phyloP scores from a whole-genome alignment of 2,329 filamentous ascomycete genomes.

The Fusarium dlaminii region DNA sequence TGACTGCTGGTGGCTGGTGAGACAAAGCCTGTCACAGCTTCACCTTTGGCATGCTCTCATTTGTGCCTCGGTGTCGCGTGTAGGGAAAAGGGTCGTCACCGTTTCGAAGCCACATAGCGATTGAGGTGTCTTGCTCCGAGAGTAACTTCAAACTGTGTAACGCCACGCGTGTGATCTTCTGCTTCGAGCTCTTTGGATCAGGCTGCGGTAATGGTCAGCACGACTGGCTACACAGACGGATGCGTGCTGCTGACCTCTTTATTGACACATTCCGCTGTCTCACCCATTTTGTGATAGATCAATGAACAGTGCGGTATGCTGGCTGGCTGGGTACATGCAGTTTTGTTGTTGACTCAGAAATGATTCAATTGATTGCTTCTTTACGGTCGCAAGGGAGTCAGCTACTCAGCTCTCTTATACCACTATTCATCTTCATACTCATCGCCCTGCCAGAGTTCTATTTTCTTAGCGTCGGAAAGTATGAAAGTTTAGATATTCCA shows the following conservation, averaged over 20 bases:
- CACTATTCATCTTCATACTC: neutral
- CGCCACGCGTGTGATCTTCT: neutral
- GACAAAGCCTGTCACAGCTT: neutral
- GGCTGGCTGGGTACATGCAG: fast-evolving
- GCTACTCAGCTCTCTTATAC: neutral
- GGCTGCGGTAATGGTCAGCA: neutral
- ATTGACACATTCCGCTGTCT: neutral
- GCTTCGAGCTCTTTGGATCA: neutral
- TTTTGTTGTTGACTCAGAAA: fast-evolving
- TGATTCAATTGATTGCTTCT: neutral
- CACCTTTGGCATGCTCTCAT: neutral
- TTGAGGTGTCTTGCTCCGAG: neutral
- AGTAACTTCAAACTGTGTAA: neutral
- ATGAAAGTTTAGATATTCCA: fast-evolving
- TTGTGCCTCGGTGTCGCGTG: neutral
- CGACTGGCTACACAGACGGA: neutral
- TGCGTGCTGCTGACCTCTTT: neutral
- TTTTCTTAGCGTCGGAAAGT: neutral
- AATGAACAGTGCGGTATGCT: too few species aligned
- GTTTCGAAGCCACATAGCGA: neutral
- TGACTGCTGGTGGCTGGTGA: neutral
- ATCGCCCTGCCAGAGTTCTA: neutral
- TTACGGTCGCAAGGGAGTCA: neutral
- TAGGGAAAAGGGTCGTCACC: neutral
- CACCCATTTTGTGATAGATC: neutral